A percentile compares a stretch with the other conserved stretches of the same genome.
These are phyloP conservation scores for Xylaria sp. DNA, from an alignment of 495 filamentous ascomycete species.

Conservation along the genomic window DNA sequence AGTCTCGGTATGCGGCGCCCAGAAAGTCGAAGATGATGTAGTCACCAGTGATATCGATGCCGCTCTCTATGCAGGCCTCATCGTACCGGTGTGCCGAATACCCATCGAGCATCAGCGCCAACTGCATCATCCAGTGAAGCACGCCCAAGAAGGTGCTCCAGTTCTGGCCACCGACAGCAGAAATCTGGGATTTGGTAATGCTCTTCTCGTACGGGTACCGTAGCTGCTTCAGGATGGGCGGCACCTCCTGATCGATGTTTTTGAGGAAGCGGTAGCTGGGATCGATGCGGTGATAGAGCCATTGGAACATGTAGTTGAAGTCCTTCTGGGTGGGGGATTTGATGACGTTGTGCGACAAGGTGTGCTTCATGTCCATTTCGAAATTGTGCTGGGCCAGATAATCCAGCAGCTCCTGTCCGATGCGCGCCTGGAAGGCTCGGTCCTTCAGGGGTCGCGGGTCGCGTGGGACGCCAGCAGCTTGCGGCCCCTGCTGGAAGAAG, in stretches of 20 bases:
- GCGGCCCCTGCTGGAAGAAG: constrained; percentile 87
- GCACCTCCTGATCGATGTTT: constrained; percentile 91
- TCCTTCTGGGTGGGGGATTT: constrained; percentile 97
- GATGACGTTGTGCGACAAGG: constrained; percentile 82
- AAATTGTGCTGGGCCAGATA: constrained; percentile 91
- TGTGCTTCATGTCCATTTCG: constrained; percentile 96
- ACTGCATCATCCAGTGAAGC: constrained; percentile 98
- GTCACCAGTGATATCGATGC: constrained; percentile 85
- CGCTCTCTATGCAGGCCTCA: constrained; percentile 81
- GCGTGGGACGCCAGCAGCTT: constrained; percentile 75
- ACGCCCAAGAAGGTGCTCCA: constrained; percentile 94
- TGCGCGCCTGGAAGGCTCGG: constrained; percentile 75
- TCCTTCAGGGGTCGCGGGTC: constrained; percentile 93
- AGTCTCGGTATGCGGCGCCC: constrained; percentile 86
- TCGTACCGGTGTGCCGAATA: constrained; percentile 80
- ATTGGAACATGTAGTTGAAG: constrained; percentile 96
- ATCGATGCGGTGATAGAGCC: constrained; percentile 94
- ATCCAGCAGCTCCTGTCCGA: constrained; percentile 88
- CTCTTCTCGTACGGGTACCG: constrained; percentile 93
- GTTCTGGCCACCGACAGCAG: constrained; percentile 92
- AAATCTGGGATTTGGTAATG: constrained; percentile 93
- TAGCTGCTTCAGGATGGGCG: constrained; percentile 86
- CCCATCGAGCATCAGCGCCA: constrained; percentile 87
- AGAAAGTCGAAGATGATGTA: constrained; percentile 94
- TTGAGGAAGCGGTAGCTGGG: constrained; percentile 90